Evolutionary conservation across 73 alveolate genomes (phyloP), one percentile per base, ranked within the genome.

Genomic region (Diophrys sp.): DNA sequence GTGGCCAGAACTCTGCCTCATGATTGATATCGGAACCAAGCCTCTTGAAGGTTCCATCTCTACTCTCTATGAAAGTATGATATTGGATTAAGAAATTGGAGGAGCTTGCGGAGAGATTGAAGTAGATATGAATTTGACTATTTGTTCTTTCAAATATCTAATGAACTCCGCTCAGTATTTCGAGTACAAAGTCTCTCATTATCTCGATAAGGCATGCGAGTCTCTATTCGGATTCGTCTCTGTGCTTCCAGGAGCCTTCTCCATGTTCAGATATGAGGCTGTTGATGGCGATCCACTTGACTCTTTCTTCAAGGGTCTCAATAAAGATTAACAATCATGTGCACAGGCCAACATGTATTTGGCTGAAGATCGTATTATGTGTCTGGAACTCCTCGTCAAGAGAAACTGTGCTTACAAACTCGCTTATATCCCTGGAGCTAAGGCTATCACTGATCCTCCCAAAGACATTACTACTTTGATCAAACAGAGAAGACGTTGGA

Each of bases 351-450:
- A 87, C 78, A 81, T 44, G 75, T 87, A 55, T 68, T 71, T 87
- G 66, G 94, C 94, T 29, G 94, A 87, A 70, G 94, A 87, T 53
- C 56, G 94, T 32, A 75, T 87, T 62, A 81, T 87, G 94, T 87
- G 94, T 44, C 73, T 82, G 32, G 80, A 87, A 67, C 76, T 82
- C 53, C 33, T 69, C 56, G 56, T 80, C 1, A 84, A 84, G 71
- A 53, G 56, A 33, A 11, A 84, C 14, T 24, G 29, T 1, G 53
- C 32, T 34, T 78, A 28, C 62, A 31, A 67, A 30, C 55, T 84
- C 5, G 33, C 71, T 0, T 84, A 84, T 54, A 71, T 84, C 31
- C 92, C 92, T 23, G 92, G 62, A 8, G 87, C 88, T 2, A 69
- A 70, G 72, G 80, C 91, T 23, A 31, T 81, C 62, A 87, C 94